Percentiles rank a stretch among this genome's conserved stretches.
These are phyloP conservation scores for Claviceps lovelessii DNA, from an alignment of 2,329 filamentous ascomycete species.

Conservation along the genomic window DNA sequence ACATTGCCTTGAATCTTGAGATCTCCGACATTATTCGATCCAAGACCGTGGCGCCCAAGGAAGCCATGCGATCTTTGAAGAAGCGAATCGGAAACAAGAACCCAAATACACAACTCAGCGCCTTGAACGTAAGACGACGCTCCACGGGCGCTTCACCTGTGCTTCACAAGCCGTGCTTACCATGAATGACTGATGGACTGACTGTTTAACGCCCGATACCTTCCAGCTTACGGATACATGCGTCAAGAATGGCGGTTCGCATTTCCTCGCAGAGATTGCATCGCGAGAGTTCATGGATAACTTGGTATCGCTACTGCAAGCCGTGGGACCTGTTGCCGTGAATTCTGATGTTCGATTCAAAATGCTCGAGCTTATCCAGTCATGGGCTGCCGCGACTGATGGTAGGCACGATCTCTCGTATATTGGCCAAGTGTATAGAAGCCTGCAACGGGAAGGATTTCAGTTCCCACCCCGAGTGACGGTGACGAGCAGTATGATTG, in stretches of 20 bases:
- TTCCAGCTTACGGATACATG: slow-evolving; percentile 85
- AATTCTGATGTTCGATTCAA: slow-evolving; percentile 79
- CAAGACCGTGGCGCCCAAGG: slow-evolving; percentile 92
- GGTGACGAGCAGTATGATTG: slow-evolving; percentile 92
- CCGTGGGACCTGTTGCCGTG: slow-evolving; percentile 56
- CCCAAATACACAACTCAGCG: slow-evolving; percentile 87
- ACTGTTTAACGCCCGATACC: slow-evolving; percentile 11
- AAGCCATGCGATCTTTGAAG: slow-evolving; percentile 95
- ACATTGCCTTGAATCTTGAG: slow-evolving; percentile 93
- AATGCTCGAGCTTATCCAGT: slow-evolving; percentile 86
- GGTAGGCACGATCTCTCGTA: slow-evolving; percentile 71
- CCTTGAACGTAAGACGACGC: slow-evolving; percentile 56
- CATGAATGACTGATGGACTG: not conserved
- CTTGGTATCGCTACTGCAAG: slow-evolving; percentile 74
- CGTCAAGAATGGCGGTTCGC: slow-evolving; percentile 91
- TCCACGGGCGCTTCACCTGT: not conserved
- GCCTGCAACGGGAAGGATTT: slow-evolving; percentile 71
- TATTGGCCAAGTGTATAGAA: slow-evolving; percentile 74
- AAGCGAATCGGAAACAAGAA: slow-evolving; percentile 93
- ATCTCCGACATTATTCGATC: slow-evolving; percentile 96
- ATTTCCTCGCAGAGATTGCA: slow-evolving; percentile 90
- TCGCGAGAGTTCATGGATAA: slow-evolving; percentile 99
- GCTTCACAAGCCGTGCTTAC: not conserved
- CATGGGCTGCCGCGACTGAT: slow-evolving; percentile 82
- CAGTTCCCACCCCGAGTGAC: slow-evolving; percentile 76